Percentiles rank a stretch among this genome's conserved stretches.
Evolutionary conservation across 1,284 basidiomycete genomes (phyloP).

Genomic region (Boletellus sp.): DNA sequence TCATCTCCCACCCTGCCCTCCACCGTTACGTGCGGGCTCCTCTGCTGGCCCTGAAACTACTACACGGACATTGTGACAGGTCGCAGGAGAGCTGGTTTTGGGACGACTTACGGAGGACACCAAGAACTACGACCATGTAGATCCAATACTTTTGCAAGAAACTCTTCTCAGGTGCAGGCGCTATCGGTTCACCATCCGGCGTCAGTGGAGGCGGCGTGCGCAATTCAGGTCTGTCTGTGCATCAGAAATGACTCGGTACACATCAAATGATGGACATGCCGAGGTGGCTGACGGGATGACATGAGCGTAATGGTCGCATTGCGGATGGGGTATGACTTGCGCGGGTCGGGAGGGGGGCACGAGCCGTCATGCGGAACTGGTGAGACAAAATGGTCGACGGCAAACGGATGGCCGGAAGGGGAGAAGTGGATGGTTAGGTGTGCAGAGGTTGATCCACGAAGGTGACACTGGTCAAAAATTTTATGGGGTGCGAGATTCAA

Average conservation of each 20-base stretch:
- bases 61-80: constrained; percentile 5
- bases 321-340: constrained; percentile 29
- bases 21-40: constrained; percentile 20
- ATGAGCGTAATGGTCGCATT: constrained; percentile 57
- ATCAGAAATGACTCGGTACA: constrained; percentile 6
- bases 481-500: constrained; percentile 9
- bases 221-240: constrained; percentile 53
- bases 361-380: constrained; percentile 62
- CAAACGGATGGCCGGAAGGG: constrained; percentile 47
- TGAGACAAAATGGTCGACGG: constrained; percentile 67
- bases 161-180: constrained; percentile 64
- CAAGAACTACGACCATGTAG: constrained; percentile 62
- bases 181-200: constrained; percentile 59
- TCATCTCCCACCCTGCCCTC: constrained; percentile 28
- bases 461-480: constrained; percentile 51
- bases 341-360: constrained; percentile 40
- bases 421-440: constrained; percentile 56
- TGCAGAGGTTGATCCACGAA: constrained; percentile 50
- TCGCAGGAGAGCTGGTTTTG: background rate
- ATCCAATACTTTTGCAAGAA: constrained; percentile 90
- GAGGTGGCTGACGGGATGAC: constrained; percentile 49
- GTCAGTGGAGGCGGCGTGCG: constrained; percentile 64
- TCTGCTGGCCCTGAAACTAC: constrained; percentile 32
- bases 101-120: constrained; percentile 52
- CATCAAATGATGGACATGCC: constrained; percentile 40